Percentiles rank a stretch among this genome's conserved stretches.
Conservation (phyloP, 257 asterid genomes). For the Scutellaria barbata region DNA sequence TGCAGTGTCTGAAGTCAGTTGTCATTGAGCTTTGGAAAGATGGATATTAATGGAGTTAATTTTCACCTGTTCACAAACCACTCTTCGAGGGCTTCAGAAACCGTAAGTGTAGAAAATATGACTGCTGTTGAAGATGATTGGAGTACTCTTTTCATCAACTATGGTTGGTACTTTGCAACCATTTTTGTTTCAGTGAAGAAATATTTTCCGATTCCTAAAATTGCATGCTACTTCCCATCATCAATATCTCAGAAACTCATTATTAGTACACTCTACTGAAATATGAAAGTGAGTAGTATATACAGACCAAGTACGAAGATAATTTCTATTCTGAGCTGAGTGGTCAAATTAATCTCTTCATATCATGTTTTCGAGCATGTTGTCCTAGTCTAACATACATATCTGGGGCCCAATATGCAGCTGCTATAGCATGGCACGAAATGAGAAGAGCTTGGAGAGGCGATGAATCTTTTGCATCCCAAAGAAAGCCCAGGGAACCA, state of each 20-base stretch:
- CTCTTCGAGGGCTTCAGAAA: conserved; percentile 19
- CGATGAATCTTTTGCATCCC: conserved; percentile 28
- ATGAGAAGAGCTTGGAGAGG: conserved; percentile 49
- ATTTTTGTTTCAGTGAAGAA: not conserved
- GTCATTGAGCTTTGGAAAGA: conserved; percentile 12
- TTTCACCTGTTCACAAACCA: conserved; percentile 5
- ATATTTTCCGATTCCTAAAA: not conserved
- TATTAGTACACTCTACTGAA: not conserved
- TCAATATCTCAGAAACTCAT: not conserved
- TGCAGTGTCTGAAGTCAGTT: conserved; percentile 24
- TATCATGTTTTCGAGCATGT: not conserved
- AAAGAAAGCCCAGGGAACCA: conserved; percentile 31
- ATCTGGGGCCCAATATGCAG: conserved; percentile 29
- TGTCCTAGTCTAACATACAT: not conserved
- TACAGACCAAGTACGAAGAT: not conserved
- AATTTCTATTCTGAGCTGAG: not conserved
- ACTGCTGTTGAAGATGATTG: conserved; percentile 31
- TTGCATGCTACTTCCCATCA: not conserved
- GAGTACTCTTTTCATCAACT: conserved; percentile 37
- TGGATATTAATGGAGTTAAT: conserved; percentile 32
- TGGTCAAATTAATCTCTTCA: not conserved
- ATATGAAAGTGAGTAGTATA: not conserved
- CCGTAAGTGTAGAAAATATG: conserved; percentile 20
- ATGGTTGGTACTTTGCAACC: conserved; percentile 30
- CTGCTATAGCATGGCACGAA: conserved; percentile 45